Evolutionary conservation across 2,329 filamentous ascomycete genomes (phyloP).

Genomic region (Dendryphion nanum): DNA sequence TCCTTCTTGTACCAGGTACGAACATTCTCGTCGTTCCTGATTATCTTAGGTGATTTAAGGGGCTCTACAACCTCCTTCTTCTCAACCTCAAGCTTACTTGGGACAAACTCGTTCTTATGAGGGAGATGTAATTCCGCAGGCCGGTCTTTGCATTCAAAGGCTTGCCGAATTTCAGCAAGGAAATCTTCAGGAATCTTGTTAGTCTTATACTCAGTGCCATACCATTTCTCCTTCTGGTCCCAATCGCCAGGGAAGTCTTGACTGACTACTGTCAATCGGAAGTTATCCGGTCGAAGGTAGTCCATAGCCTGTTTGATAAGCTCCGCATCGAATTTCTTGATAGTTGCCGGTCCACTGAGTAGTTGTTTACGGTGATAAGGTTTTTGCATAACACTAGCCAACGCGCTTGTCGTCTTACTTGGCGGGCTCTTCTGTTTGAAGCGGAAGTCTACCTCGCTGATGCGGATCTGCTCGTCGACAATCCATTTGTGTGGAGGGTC

Average conservation of each 20-base stretch:
- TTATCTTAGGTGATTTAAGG: conserved; percentile 70
- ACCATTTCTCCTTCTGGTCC: conserved; percentile 93
- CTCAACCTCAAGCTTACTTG: conserved; percentile 87
- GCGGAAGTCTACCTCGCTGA: conserved; percentile 91
- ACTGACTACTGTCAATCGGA: conserved; percentile 79
- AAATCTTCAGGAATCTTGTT: conserved; percentile 78
- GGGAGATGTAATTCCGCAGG: conserved; percentile 77
- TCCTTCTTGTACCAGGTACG: conserved; percentile 98
- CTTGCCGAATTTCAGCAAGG: conserved; percentile 66
- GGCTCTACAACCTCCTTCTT: conserved; percentile 85
- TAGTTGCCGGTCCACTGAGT: conserved; percentile 72
- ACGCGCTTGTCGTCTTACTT: conserved; percentile 81
- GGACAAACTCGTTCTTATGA: conserved; percentile 93
- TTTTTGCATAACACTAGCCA: conserved; percentile 88
- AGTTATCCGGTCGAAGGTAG: conserved; percentile 81
- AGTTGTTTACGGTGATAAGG: conserved; percentile 83
- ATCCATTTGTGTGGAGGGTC: conserved; percentile 86
- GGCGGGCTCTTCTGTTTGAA: conserved; percentile 92
- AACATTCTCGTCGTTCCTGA: conserved; percentile 77
- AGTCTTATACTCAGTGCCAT: conserved; percentile 88
- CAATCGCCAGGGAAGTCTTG: conserved; percentile 81
- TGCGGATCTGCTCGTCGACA: conserved; percentile 83
- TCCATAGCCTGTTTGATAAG: conserved; percentile 71
- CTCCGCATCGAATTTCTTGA: conserved; percentile 78
- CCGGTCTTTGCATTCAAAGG: conserved; percentile 60